Percentiles rank a stretch among this genome's conserved stretches.
Evolutionary conservation across 495 filamentous ascomycete species (phyloP).

Genomic region (Tirmania nivea): DNA sequence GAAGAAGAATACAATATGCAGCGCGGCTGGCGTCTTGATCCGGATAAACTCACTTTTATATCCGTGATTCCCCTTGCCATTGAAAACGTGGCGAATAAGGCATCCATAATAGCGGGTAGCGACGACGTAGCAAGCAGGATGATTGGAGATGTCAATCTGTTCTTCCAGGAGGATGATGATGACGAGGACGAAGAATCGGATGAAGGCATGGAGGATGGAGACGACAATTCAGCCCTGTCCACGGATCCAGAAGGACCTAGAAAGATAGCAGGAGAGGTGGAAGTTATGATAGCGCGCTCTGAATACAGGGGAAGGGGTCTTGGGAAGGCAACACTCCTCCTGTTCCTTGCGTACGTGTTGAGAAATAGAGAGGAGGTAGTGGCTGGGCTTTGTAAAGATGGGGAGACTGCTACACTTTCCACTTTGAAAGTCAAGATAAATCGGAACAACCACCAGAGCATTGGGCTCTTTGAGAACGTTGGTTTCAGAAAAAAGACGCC

Average conservation of each 20-base stretch:
- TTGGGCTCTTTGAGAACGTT: conserved; percentile 37
- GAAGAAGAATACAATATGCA: conserved; percentile 76
- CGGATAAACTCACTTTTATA: conserved; percentile 59
- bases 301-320: conserved; percentile 37
- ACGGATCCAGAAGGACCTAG: neutral
- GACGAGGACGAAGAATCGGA: conserved; percentile 21
- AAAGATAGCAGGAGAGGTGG: conserved; percentile 46
- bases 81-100: neutral
- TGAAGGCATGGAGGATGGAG: conserved; percentile 9
- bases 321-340: conserved; percentile 40
- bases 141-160: conserved; percentile 76
- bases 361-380: conserved; percentile 30
- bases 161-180: conserved; percentile 33
- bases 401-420: neutral
- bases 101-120: conserved; percentile 17
- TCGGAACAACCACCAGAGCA: conserved; percentile 31
- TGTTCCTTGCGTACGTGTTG: conserved; percentile 45
- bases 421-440: conserved; percentile 39
- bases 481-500: conserved; percentile 29
- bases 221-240: conserved; percentile 3
- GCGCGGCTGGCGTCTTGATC: conserved; percentile 49
- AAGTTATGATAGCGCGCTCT: conserved; percentile 65
- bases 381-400: conserved; percentile 21
- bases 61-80: conserved; percentile 26
- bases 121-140: conserved; percentile 37